phyloP scores from a whole-genome alignment of 768 basidiomycete species.

The Pisolithus albus region DNA sequence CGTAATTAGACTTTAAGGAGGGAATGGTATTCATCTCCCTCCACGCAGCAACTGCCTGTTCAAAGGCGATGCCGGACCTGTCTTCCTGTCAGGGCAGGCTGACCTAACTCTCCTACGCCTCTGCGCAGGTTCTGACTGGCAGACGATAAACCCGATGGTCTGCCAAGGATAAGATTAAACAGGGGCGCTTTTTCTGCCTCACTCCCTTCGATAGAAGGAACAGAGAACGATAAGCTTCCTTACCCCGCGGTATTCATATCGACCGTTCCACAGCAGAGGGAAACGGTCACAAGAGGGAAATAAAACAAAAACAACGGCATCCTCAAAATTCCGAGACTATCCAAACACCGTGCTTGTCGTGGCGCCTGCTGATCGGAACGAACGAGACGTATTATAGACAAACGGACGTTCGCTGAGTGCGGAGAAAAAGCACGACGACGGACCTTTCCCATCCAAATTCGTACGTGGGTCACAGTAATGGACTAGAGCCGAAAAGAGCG shows the following conservation, averaged over 20 bases:
- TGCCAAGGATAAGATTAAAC: background rate
- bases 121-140: background rate
- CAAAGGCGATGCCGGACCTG: conserved; percentile 10
- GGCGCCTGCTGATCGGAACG: background rate
- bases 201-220: background rate
- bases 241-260: conserved; percentile 29
- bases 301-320: background rate
- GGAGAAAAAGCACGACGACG: background rate
- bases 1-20: conserved; percentile 36
- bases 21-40: background rate
- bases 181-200: background rate
- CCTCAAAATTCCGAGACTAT: too few relatives aligned
- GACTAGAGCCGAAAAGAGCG: background rate
- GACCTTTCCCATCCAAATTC: background rate
- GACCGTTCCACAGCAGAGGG: background rate
- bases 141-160: background rate
- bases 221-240: conserved; percentile 11
- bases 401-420: background rate
- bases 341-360: background rate
- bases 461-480: background rate
- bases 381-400: background rate
- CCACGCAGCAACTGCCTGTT: conserved; percentile 1
- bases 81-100: background rate
- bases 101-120: background rate
- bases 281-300: background rate